Evolutionary conservation across 2,329 filamentous ascomycete genomes (phyloP), one percentile per base, ranked within the genome.

Genomic region (Ophiostoma angusticollis): DNA sequence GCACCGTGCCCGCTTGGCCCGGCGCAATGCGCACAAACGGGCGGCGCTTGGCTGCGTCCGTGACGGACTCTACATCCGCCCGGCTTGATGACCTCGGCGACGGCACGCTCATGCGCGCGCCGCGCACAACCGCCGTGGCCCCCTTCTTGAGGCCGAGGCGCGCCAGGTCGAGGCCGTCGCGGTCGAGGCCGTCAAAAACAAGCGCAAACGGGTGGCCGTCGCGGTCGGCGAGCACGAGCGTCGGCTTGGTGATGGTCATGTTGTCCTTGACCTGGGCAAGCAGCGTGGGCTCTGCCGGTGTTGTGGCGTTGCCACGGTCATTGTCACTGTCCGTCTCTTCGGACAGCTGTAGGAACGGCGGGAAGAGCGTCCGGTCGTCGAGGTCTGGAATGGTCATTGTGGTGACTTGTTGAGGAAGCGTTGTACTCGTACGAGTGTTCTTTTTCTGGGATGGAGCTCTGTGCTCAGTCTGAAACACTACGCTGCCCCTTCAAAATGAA

Each of bases 211-310:
- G 54, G 16, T 50, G 46, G 29, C 55, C 53, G 29, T 49, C 45
- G 25, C 56, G 52, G 54, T 70, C 66, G 24, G 54, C 52, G 14
- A 59, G 58, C 37, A 68, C 61, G 1, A 68, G 57, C 4, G 66
- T 70, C 6, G 66, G 65, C 45, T 67, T 62, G 16, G 58, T 68
- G 46, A 70, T 65, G 29, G 65, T 63, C 52, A 61, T 63, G 52
- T 67, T 57, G 44, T 67, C 57, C 43, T 61, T 61, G 40, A 68
- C 54, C 40, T 67, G 59, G 28, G 60, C 64, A 11, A 69, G 54
- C 27, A 68, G 58, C 45, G 9, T 58, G 60, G 53, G 58, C 9
- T 47, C 39, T 12, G 36, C 28, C 32, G 35, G 40, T 30, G 34
- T 33, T n/a, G 34, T 32, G 19, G 34, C 14, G 28, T 34, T 22